Percentiles rank a stretch among this genome's conserved stretches.
Evolutionary conservation across 78 protist genomes (phyloP).

Genomic region (Protostelium mycophagum): DNA sequence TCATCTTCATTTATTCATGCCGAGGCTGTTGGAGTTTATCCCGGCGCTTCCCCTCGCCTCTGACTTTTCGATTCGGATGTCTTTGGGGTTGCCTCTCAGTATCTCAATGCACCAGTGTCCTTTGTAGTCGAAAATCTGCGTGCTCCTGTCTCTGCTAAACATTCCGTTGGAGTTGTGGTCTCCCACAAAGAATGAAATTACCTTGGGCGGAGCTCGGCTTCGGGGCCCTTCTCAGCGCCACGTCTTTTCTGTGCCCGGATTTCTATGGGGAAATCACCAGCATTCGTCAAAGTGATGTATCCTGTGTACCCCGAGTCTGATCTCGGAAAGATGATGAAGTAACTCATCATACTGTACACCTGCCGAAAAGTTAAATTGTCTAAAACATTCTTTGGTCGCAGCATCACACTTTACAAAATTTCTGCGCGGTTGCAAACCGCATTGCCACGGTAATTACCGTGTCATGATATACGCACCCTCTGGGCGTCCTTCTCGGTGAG

Average conservation of each 20-base stretch:
- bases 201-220: too few relatives aligned
- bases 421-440: too few relatives aligned
- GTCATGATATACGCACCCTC: neutral
- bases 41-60: neutral
- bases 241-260: neutral
- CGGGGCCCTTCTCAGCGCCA: neutral
- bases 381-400: too few relatives aligned
- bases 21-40: too few relatives aligned
- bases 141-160: neutral
- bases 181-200: too few relatives aligned
- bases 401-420: too few relatives aligned
- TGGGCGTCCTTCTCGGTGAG: neutral
- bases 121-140: neutral
- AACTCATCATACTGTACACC: neutral
- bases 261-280: neutral
- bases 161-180: too few relatives aligned
- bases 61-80: neutral
- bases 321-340: neutral
- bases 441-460: too few relatives aligned
- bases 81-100: neutral
- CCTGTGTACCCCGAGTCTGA: neutral
- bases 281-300: neutral
- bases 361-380: too few relatives aligned
- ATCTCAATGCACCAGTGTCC: neutral
- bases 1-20: too few relatives aligned